Evolutionary conservation across 164 flowering plant genomes (phyloP).

Genomic region (Berberis vulgaris): DNA sequence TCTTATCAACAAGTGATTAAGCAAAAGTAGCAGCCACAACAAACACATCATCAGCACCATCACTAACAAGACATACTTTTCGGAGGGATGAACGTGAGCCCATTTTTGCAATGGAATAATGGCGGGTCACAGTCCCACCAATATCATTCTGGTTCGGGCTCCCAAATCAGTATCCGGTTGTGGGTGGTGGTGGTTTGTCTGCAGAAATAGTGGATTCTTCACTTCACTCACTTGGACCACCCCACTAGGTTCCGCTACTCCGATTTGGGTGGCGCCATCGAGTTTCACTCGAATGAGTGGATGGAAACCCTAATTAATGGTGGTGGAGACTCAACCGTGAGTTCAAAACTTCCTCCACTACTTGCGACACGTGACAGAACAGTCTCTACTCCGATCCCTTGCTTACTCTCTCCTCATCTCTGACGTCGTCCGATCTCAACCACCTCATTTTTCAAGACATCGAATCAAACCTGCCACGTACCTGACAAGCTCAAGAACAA

Average conservation of each 20-base stretch:
- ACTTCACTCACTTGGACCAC: constrained; percentile 37
- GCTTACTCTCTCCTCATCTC: constrained; percentile 41
- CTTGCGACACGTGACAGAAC: too few species aligned
- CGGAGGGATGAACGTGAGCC: constrained; percentile 11
- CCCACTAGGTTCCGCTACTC: constrained; percentile 38
- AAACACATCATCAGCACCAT: constrained; percentile 13
- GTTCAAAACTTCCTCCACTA: constrained; percentile 26
- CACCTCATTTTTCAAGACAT: constrained; percentile 34
- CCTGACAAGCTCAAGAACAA: too few species aligned
- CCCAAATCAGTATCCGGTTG: constrained; percentile 42
- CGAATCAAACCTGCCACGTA: constrained; percentile 3
- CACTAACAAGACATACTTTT: constrained; percentile 1
- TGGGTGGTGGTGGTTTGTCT: constrained; percentile 3
- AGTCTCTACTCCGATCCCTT: constrained; percentile 34
- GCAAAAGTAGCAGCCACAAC: constrained; percentile 52
- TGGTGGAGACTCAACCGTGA: constrained; percentile 45
- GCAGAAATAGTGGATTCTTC: constrained; percentile 34
- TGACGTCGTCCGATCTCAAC: constrained; percentile 20
- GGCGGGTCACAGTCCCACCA: constrained; percentile 8
- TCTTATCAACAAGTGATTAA: constrained; percentile 66
- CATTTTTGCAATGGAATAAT: constrained; percentile 39
- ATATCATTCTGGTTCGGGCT: constrained; percentile 26
- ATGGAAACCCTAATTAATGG: constrained; percentile 71
- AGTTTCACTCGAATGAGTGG: constrained; percentile 91
- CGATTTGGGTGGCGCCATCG: constrained; percentile 39